These are phyloP conservation scores for Pestalotiopsis sp. DNA, from an alignment of 2,329 filamentous ascomycete genomes.

Conservation along the genomic window DNA sequence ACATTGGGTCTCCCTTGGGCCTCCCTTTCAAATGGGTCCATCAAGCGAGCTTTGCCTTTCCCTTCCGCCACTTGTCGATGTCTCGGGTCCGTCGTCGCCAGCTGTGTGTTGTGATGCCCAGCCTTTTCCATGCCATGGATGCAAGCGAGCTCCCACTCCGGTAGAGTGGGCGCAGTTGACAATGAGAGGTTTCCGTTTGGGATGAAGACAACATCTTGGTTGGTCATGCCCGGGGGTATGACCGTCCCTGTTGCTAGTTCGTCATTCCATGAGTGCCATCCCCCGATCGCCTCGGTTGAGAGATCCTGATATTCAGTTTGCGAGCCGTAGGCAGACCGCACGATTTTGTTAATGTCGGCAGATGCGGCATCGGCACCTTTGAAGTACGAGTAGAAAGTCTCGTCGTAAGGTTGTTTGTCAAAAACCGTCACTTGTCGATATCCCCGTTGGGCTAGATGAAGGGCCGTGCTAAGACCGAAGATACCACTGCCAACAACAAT, in stretches of 20 bases:
- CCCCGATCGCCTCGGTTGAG: conserved; percentile 40
- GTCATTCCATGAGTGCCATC: conserved; percentile 48
- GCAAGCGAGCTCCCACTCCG: conserved; percentile 37
- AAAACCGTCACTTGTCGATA: conserved; percentile 50
- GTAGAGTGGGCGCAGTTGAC: conserved; percentile 24
- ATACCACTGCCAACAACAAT: conserved; percentile 43
- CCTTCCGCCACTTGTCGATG: conserved; percentile 30
- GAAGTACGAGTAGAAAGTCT: conserved; percentile 41
- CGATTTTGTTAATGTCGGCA: conserved; percentile 46
- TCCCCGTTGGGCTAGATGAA: conserved; percentile 44
- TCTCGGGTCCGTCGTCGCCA: conserved; percentile 30
- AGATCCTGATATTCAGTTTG: conserved; percentile 49
- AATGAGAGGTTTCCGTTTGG: conserved; percentile 39
- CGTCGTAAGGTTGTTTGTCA: conserved; percentile 47
- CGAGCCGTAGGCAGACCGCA: conserved; percentile 43
- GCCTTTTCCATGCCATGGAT: conserved; percentile 37
- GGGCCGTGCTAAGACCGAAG: conserved; percentile 43
- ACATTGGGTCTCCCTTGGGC: conserved; percentile 29
- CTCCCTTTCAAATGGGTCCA: conserved; percentile 40
- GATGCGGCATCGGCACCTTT: conserved; percentile 37
- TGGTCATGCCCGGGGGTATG: conserved; percentile 39
- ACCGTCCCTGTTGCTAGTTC: conserved; percentile 32
- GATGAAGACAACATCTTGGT: conserved; percentile 37
- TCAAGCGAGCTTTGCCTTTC: conserved; percentile 30
- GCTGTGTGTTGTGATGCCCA: conserved; percentile 36